These are phyloP conservation scores for Fusarium buxicola DNA, from an alignment of 2,329 filamentous ascomycete genomes.

Conservation along the genomic window DNA sequence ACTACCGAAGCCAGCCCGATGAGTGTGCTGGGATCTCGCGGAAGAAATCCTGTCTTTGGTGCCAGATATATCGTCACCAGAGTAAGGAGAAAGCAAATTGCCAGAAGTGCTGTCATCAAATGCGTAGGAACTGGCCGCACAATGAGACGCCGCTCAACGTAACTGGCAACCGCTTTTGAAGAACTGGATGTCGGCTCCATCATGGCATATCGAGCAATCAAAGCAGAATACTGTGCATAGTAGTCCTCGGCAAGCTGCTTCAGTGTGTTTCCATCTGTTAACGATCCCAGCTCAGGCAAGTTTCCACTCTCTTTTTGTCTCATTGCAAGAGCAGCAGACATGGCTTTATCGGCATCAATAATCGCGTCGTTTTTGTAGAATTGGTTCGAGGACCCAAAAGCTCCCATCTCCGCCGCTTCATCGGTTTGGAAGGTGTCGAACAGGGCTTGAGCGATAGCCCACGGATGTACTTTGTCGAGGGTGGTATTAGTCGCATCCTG, in stretches of 20 bases:
- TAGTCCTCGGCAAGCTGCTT: conserved; percentile 46
- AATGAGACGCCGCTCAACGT: conserved; percentile 48
- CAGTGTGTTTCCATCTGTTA: conserved; percentile 44
- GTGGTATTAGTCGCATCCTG: conserved; percentile 28
- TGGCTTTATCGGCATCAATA: conserved; percentile 49
- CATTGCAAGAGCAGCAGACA: conserved; percentile 50
- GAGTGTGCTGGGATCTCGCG: conserved; percentile 50
- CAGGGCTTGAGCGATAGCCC: conserved; percentile 35
- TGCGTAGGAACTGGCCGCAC: conserved; percentile 48
- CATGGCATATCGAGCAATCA: conserved; percentile 49
- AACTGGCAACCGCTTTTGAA: conserved; percentile 40
- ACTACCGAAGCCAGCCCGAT: conserved; percentile 52
- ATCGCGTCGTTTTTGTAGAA: conserved; percentile 41
- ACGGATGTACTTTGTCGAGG: conserved; percentile 34
- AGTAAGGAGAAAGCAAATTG: conserved; percentile 41
- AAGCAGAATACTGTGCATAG: conserved; percentile 50
- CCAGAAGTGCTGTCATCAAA: conserved; percentile 47
- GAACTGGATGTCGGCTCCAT: conserved; percentile 40
- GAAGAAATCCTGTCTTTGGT: conserved; percentile 51
- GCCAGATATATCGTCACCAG: conserved; percentile 34
- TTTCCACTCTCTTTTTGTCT: conserved; percentile 36
- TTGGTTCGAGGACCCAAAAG: conserved; percentile 6
- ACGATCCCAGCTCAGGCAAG: conserved; percentile 34
- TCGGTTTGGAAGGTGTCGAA: conserved; percentile 35
- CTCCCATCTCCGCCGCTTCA: neutral